These are phyloP conservation scores for Lophiotrema nucula DNA, from an alignment of 495 filamentous ascomycete genomes.

Conservation along the genomic window DNA sequence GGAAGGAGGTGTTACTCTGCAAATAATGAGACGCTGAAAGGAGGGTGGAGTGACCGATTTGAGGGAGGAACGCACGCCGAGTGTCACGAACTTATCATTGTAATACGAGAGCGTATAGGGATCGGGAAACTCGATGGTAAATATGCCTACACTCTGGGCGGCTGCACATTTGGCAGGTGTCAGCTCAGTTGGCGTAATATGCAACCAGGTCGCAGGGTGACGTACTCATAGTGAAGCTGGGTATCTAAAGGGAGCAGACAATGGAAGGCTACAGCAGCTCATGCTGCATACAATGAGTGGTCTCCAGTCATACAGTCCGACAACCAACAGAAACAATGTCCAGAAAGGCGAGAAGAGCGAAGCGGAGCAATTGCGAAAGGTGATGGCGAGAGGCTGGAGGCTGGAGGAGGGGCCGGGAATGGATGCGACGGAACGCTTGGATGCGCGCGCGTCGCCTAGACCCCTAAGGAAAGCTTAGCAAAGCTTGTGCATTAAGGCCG, in stretches of 20 bases:
- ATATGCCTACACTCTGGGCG: conserved; percentile 31
- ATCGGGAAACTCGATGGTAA: conserved; percentile 40
- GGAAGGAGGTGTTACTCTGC: conserved; percentile 65
- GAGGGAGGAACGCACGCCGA: conserved; percentile 17
- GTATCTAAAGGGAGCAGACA: background rate
- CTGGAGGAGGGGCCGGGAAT: conserved; percentile 1
- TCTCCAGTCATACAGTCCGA: background rate
- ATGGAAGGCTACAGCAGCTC: background rate
- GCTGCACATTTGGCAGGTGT: conserved; percentile 14
- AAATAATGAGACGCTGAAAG: background rate
- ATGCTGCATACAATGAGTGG: conserved; percentile 10
- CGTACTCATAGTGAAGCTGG: conserved; percentile 38
- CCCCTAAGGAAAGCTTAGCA: conserved; percentile 12
- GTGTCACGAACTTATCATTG: conserved; percentile 23
- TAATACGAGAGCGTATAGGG: conserved; percentile 26
- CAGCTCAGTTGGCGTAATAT: too few relatives aligned
- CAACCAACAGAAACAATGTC: background rate
- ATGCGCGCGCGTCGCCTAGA: too few relatives aligned
- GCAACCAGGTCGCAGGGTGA: conserved; percentile 34
- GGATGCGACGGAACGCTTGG: too few relatives aligned
- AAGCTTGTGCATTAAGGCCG: background rate
- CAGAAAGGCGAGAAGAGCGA: background rate
- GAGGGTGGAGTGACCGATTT: background rate
- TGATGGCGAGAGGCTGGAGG: conserved; percentile 12
- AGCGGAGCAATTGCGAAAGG: too few relatives aligned